A percentile compares a stretch with the other conserved stretches of the same genome.
Conservation (phyloP, 768 basidiomycete genomes). For the Pilatotrama ljubarskyi region DNA sequence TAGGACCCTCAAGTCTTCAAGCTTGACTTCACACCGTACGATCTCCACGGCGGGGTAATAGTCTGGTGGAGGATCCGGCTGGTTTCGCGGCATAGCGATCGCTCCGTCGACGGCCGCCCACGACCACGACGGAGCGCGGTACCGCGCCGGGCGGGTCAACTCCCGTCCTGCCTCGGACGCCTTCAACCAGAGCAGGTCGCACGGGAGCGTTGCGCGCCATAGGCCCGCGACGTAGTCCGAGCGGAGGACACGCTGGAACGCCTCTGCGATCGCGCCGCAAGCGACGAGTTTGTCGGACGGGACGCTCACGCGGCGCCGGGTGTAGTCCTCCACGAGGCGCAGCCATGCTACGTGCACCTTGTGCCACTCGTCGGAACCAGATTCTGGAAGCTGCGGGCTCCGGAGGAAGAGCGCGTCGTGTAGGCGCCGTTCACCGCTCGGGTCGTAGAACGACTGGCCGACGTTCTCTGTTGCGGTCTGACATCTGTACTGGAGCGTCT, state of each 20-base stretch:
- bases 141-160: not conserved
- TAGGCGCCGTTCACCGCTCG: not conserved
- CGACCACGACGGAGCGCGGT: not conserved
- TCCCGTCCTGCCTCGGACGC: too few species aligned
- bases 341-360: not conserved
- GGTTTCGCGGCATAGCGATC: not conserved
- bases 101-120: not conserved
- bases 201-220: too few species aligned
- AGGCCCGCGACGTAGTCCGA: not conserved
- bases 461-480: not conserved
- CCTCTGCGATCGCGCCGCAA: not conserved
- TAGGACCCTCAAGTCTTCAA: too few species aligned
- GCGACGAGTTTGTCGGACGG: not conserved
- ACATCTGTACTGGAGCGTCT: not conserved
- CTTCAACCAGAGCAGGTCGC: not conserved
- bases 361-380: not conserved
- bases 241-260: not conserved
- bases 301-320: not conserved
- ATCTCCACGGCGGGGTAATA: not conserved
- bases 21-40: not conserved
- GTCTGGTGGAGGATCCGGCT: not conserved
- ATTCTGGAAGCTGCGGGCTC: too few species aligned
- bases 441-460: not conserved
- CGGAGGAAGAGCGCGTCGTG: not conserved
- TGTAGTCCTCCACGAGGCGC: not conserved